phyloP scores from a whole-genome alignment of 106 monocot species.

The Triglochin maritima region DNA sequence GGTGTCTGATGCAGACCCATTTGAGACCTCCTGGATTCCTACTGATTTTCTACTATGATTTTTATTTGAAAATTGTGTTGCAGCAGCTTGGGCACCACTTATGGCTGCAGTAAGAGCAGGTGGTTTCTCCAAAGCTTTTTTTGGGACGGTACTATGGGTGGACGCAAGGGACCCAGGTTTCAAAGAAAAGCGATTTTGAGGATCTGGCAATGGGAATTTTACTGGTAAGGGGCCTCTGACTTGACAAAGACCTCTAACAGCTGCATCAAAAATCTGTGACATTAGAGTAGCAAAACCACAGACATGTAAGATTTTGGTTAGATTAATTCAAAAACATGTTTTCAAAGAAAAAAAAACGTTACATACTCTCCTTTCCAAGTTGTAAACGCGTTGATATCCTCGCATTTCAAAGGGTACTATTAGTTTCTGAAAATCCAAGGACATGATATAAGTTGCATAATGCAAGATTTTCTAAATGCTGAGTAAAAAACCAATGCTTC shows the following conservation, averaged over 20 bases:
- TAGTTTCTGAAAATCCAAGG: constrained; percentile 41
- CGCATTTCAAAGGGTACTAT: constrained; percentile 87
- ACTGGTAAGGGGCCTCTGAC: constrained; percentile 57
- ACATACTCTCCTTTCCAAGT: constrained; percentile 62
- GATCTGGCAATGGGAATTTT: constrained; percentile 74
- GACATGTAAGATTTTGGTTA: background rate
- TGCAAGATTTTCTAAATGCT: too few relatives aligned
- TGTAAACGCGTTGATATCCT: constrained; percentile 78
- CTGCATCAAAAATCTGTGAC: constrained; percentile 59
- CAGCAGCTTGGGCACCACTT: constrained; percentile 62
- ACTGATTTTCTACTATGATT: constrained; percentile 4
- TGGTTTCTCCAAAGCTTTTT: constrained; percentile 16
- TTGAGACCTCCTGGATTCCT: background rate
- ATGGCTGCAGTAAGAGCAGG: constrained; percentile 43
- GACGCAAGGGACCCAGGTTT: constrained; percentile 51
- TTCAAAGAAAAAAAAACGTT: background rate
- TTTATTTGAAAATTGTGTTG: constrained; percentile 65
- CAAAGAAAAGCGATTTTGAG: constrained; percentile 34
- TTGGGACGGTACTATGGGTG: background rate
- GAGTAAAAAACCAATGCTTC: too few relatives aligned
- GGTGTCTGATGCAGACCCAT: background rate
- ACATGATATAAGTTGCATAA: too few relatives aligned
- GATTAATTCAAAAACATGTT: background rate
- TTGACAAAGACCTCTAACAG: constrained; percentile 54
- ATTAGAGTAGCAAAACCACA: background rate